Conservation (phyloP, 2,329 filamentous ascomycete genomes). For the Diaporthe ampelina region DNA sequence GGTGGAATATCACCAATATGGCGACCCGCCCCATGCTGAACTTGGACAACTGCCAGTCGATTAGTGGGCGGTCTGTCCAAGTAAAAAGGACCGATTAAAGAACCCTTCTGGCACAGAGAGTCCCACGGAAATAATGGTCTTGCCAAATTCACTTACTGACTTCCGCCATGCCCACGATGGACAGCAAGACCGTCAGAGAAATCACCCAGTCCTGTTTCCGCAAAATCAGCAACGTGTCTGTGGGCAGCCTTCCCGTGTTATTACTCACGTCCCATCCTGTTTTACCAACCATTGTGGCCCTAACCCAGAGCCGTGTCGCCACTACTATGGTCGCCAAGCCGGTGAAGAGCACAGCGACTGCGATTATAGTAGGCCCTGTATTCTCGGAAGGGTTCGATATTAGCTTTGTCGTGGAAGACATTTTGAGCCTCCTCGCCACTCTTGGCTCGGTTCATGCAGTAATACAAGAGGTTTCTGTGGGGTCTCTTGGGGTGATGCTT, state of each 20-base stretch:
- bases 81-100: no score
- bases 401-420: constrained; percentile 12
- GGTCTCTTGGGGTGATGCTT: not conserved
- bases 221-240: not conserved
- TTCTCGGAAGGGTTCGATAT: constrained; percentile 13
- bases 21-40: constrained; percentile 48
- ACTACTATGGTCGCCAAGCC: constrained; percentile 9
- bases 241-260: not conserved
- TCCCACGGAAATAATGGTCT: no score
- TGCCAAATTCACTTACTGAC: constrained; percentile 3
- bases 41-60: not conserved
- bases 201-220: constrained; percentile 4
- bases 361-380: not conserved
- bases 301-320: constrained; percentile 10
- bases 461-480: not conserved
- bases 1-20: constrained; percentile 59
- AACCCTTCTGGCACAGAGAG: not conserved
- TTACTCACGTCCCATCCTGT: constrained; percentile 13
- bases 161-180: constrained; percentile 16
- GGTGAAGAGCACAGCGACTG: not conserved
- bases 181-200: not conserved
- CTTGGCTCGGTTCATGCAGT: not conserved
- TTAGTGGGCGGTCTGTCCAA: not conserved
- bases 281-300: constrained; percentile 23
- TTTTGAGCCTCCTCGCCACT: constrained; percentile 1